Evolutionary conservation across 805 yeast species (phyloP).

Genomic region (Kluyveromyces nonfermentans): DNA sequence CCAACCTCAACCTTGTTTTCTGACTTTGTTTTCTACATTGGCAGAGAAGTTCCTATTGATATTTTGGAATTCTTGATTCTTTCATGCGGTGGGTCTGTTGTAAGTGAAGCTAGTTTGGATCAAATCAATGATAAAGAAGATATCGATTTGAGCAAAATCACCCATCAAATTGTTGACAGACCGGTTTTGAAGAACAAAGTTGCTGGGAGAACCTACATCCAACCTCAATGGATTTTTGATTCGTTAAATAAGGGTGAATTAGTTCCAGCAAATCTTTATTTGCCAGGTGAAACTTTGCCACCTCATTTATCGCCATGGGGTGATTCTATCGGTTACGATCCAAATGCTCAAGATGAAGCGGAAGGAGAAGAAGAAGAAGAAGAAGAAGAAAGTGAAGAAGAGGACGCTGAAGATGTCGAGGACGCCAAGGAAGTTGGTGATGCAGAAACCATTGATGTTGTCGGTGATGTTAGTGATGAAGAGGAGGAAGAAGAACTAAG

Average conservation of each 20-base stretch:
- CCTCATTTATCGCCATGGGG: conserved; percentile 99
- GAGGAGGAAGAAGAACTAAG: conserved; percentile 47
- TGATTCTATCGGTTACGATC: conserved; percentile 84
- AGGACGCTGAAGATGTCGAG: conserved; percentile 41
- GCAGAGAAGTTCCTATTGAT: conserved; percentile 93
- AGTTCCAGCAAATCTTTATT: conserved; percentile 69
- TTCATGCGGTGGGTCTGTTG: conserved; percentile 76
- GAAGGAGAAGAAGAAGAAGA: conserved; percentile 36
- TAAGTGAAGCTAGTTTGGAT: conserved; percentile 83
- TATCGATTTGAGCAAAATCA: conserved; percentile 57
- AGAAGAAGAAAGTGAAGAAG: conserved; percentile 40
- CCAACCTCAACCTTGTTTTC: conserved; percentile 60
- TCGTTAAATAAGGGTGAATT: conserved; percentile 70
- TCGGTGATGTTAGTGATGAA: conserved; percentile 41
- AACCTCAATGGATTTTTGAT: conserved; percentile 98
- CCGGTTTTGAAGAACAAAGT: conserved; percentile 70
- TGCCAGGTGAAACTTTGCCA: conserved; percentile 92
- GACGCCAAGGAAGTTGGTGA: conserved; percentile 35
- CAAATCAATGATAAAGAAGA: conserved; percentile 41
- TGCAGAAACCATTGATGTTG: no score
- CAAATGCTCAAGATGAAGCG: conserved; percentile 43
- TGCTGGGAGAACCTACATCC: conserved; percentile 87
- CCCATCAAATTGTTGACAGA: conserved; percentile 93
- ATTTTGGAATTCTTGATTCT: conserved; percentile 79
- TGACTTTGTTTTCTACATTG: conserved; percentile 72